These are phyloP conservation scores for Neofusicoccum sp. DNA, from an alignment of 2,329 filamentous ascomycete genomes.

Conservation along the genomic window DNA sequence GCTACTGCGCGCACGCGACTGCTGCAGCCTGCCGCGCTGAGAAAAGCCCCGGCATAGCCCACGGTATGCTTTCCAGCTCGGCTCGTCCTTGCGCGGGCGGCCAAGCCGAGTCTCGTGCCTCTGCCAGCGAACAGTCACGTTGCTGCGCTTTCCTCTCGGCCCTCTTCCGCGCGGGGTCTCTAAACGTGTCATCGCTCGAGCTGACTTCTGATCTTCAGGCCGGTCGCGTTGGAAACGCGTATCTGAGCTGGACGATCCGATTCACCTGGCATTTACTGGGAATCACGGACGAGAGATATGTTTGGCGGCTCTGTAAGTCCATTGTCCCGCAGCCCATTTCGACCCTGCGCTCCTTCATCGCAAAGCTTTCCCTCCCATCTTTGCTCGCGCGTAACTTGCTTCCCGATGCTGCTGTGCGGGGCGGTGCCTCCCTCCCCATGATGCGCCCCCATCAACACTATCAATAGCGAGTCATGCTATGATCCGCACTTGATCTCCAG, in stretches of 20 bases:
- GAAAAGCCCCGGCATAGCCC: background rate
- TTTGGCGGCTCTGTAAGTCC: slow-evolving; percentile 18
- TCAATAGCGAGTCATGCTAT: slow-evolving; percentile 19
- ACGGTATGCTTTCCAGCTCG: background rate
- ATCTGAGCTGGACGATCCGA: background rate
- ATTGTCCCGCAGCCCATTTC: background rate
- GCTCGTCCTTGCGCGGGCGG: background rate
- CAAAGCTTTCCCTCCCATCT: background rate
- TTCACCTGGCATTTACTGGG: background rate
- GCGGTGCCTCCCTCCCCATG: background rate
- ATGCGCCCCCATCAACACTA: slow-evolving; percentile 9
- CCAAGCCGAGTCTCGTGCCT: background rate
- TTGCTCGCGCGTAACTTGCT: background rate
- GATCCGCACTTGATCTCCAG: slow-evolving; percentile 15
- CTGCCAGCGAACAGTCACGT: background rate
- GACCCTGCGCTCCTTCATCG: background rate
- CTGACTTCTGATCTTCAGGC: slow-evolving; percentile 2
- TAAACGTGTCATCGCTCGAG: background rate
- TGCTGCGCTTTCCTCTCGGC: background rate
- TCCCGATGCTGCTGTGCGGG: background rate
- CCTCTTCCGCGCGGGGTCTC: background rate
- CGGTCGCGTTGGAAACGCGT: background rate
- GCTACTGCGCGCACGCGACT: background rate
- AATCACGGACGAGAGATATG: background rate
- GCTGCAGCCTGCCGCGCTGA: slow-evolving; percentile 9